These are phyloP conservation scores for Talaromyces sp. DNA, from an alignment of 2,329 filamentous ascomycete genomes.

Conservation along the genomic window DNA sequence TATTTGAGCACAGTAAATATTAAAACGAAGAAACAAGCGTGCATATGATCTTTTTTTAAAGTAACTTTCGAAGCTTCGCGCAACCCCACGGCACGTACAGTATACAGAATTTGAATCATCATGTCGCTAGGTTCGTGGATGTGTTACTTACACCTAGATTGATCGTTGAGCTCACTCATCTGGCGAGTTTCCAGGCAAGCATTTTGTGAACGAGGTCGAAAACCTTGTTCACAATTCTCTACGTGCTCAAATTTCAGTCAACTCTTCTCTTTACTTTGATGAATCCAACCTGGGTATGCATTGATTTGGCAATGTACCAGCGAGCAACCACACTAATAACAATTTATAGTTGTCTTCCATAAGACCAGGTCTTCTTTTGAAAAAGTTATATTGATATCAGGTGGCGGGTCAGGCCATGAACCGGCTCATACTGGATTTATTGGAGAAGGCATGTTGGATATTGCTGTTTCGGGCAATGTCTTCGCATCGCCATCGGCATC, in stretches of 20 bases:
- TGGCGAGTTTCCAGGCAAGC: background rate
- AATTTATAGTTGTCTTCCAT: background rate
- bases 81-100: background rate
- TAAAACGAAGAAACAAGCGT: background rate
- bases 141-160: background rate
- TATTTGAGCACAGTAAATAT: background rate
- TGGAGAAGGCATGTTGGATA: conserved; percentile 6
- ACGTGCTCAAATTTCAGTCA: background rate
- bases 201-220: background rate
- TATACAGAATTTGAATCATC: background rate
- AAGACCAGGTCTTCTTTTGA: background rate
- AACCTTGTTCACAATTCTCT: background rate
- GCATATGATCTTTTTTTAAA: background rate
- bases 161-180: background rate
- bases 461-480: background rate
- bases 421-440: conserved; percentile 4
- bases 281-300: background rate
- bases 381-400: background rate
- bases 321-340: background rate
- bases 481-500: conserved; percentile 1
- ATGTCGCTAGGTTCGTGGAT: background rate
- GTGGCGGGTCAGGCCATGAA: conserved; percentile 7
- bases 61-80: background rate
- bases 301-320: background rate
- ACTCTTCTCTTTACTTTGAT: background rate